Base-by-base conservation (phyloP, 768 basidiomycete genomes). In the Kwoniella dendrophila region DNA sequence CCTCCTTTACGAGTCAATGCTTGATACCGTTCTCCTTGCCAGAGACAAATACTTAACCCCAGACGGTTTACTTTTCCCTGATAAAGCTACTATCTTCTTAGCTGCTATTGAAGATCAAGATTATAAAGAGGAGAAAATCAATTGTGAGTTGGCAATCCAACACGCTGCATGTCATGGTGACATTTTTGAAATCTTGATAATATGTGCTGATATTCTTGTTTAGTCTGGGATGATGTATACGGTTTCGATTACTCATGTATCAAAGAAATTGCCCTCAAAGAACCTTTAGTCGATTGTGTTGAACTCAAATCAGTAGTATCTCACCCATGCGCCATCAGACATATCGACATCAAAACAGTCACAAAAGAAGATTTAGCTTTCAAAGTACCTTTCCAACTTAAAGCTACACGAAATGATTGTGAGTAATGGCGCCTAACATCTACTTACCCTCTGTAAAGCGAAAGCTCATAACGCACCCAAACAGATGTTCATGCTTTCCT, bases 151-250 rank as follows among this genome's bases (percentile, higher is more conserved):
- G 41, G 8, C 48, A 12, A 26, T 53, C 24, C 51, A 5, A 30
- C 24, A 10, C 29, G 20, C 16, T 57, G 30, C 30, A 24, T 20
- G 29, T 36, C 16, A 12, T 41, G 36, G 5, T 26, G 7, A 16
- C 47, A 4, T 7, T 12, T 5, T 11, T 11, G 14, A 26, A 6
- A 49, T 30, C 30, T 53, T 36, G 22, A 8, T 24, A n/a, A n/a
- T n/a, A n/a, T n/a, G n/a, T n/a, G n/a, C n/a, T 20, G 38, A 56
- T 56, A 4, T 43, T 33, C 36, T 27, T 10, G 8, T 43, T 3
- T 70, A 98, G 95, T 95, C 83, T 99, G 96, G 96, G 93, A 97
- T 75, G 93, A 97, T 72, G 96, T 99, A 22, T 99, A 99, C 80
- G 96, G 96, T 26, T 98, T 99, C 80, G 94, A 99, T 81, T 99